Conservation (phyloP, 2,329 filamentous ascomycete species). For the Neopestalotiopsis rosae region DNA sequence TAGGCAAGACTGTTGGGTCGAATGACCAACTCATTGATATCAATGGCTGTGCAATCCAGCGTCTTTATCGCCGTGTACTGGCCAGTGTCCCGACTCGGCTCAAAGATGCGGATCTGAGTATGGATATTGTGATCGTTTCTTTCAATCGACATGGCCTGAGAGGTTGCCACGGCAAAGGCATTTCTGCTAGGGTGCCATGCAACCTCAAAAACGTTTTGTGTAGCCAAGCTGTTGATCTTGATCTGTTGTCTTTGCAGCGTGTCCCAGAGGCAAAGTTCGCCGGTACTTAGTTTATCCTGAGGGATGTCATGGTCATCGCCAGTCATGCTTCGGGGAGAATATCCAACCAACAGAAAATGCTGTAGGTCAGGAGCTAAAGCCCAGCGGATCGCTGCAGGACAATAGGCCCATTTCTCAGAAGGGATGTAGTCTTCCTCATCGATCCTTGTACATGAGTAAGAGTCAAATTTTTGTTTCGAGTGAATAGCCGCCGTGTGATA, state of each 20-base stretch:
- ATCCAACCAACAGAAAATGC: conserved; percentile 65
- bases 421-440: conserved; percentile 38
- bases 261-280: conserved; percentile 67
- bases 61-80: conserved; percentile 55
- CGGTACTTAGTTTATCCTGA: conserved; percentile 59
- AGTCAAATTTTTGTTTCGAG: conserved; percentile 28
- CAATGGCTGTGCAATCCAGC: conserved; percentile 63
- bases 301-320: conserved; percentile 64
- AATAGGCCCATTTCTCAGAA: conserved; percentile 64
- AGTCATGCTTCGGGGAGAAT: conserved; percentile 62
- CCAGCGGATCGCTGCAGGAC: conserved; percentile 69
- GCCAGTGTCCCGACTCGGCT: conserved; percentile 32
- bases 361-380: conserved; percentile 49
- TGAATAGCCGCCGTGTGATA: conserved; percentile 48
- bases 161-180: conserved; percentile 63
- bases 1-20: conserved; percentile 56
- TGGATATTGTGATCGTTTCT: conserved; percentile 48
- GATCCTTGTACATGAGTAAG: conserved; percentile 37
- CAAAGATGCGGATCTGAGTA: conserved; percentile 65
- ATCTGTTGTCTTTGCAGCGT: conserved; percentile 48
- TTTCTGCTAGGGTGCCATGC: conserved; percentile 63
- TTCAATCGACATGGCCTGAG: conserved; percentile 49
- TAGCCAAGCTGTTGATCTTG: conserved; percentile 54
- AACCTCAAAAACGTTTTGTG: conserved; percentile 69
- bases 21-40: conserved; percentile 68